Evolutionary conservation across 306 rosid genomes (phyloP), one percentile per base, ranked within the genome.

Genomic region (Clitoria ternatea): DNA sequence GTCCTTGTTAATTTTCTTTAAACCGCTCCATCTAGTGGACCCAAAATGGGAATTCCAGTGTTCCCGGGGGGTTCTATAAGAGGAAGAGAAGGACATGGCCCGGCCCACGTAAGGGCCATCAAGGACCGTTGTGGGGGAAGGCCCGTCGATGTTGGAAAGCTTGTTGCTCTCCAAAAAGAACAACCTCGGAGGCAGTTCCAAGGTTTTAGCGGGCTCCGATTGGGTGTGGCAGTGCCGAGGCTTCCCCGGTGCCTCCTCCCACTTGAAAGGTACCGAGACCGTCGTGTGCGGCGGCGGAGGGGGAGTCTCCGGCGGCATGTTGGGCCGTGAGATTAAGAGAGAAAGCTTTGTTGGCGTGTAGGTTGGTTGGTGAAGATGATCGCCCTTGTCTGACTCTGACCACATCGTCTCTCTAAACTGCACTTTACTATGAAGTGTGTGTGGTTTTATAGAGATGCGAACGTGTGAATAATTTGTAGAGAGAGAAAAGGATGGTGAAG

Each of bases 241-340:
- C 73, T 87, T 94, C 5, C 99, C 99, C 10, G 99, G 99, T 7
- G 88, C 96, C 68, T 91, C 99, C 70, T 94, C 99, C 99, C 99
- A 94, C 77, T 76, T 77, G 73, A 94, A 94, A 0, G 99, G 96
- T 45, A 94, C 72, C 0, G 99, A 87, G 17, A 84, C 87, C n/a
- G 60, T 36, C 1, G 77, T 78, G 29, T 69, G 70, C 13, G 24
- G 82, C 6, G 92, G 92, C 0, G 96, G 18, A 69, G 91, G 90
- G 0, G 92, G 20, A 60, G 44, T 39, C 33, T 80, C 96, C 6
- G 84, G 48, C 1, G 76, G 80, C 48, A 68, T 78, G 74, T 5
- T 73, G 0, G 81, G 88, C 13, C 83, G 82, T 1, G 88, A 85
- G 66, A 33, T 74, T 15, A 77, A 77, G 17, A 85, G 40, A 5